Evolutionary conservation across 78 protist genomes (phyloP).

Genomic region (Cavenderia fasciculata): DNA sequence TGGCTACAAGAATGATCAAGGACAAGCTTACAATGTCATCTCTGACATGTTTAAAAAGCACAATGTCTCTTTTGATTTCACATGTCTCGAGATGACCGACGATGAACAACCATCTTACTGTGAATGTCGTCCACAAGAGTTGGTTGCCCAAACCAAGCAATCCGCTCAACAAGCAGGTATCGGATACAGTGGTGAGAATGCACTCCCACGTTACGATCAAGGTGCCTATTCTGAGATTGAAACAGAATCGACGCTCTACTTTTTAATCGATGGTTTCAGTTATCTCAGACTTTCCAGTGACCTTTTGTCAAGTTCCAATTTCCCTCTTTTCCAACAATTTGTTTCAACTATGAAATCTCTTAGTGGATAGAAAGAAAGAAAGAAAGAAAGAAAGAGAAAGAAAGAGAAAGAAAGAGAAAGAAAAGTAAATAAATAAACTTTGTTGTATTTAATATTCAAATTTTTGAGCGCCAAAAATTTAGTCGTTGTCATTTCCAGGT

Average conservation of each 20-base stretch:
- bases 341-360: slow-evolving; percentile 19
- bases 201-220: slow-evolving; percentile 63
- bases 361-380: too few species aligned
- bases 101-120: slow-evolving; percentile 61
- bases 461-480: too few species aligned
- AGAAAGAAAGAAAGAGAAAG: too few species aligned
- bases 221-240: slow-evolving; percentile 59
- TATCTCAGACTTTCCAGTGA: slow-evolving; percentile 23
- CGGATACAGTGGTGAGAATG: slow-evolving; percentile 67
- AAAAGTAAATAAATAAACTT: too few species aligned
- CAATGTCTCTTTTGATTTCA: slow-evolving; percentile 83
- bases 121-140: slow-evolving; percentile 71
- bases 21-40: slow-evolving; percentile 77
- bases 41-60: slow-evolving; percentile 76
- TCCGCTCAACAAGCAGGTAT: slow-evolving; percentile 65
- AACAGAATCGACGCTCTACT: slow-evolving; percentile 9
- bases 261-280: slow-evolving; percentile 35
- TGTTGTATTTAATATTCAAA: too few species aligned
- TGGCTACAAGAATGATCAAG: slow-evolving; percentile 88
- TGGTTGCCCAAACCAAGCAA: slow-evolving; percentile 57
- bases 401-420: too few species aligned
- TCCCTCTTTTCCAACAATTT: not conserved
- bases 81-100: slow-evolving; percentile 87
- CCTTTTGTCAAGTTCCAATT: slow-evolving; percentile 7
- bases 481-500: too few species aligned